Conservation (phyloP, 352 stramenopile genomes). For the Globisporangium recalcitrans region DNA sequence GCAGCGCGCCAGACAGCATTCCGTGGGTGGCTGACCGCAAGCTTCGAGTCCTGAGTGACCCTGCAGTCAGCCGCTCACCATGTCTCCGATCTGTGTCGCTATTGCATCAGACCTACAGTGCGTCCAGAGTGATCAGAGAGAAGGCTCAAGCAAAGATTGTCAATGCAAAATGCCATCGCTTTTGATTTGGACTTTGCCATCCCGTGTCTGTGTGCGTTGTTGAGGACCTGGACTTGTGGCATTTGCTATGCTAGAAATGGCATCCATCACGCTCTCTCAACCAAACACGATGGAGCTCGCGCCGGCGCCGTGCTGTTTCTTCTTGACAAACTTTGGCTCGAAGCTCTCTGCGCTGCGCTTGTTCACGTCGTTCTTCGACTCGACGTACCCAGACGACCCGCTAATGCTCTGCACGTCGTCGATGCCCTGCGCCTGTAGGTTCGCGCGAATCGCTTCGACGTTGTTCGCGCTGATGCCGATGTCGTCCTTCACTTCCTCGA, state of each 20-base stretch:
- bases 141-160: too few relatives aligned
- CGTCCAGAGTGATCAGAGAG: too few relatives aligned
- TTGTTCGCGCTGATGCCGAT: constrained; percentile 30
- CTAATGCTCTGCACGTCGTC: constrained; percentile 15
- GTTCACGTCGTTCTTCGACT: constrained; percentile 18
- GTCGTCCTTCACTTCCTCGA: constrained; percentile 45
- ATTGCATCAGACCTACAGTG: too few relatives aligned
- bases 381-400: constrained; percentile 14
- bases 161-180: background rate
- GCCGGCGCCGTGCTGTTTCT: constrained; percentile 75
- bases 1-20: too few relatives aligned
- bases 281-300: constrained; percentile 82
- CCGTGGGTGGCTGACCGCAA: too few relatives aligned
- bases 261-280: constrained; percentile 19
- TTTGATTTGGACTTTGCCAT: background rate
- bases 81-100: background rate
- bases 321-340: constrained; percentile 56
- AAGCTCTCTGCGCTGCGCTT: constrained; percentile 29
- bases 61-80: too few relatives aligned
- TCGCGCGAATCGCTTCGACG: constrained; percentile 27
- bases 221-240: background rate
- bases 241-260: background rate
- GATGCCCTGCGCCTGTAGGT: constrained; percentile 41
- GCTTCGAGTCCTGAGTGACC: too few relatives aligned
- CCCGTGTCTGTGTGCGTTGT: background rate